These are phyloP conservation scores for Aspergillus udagawae DNA, from an alignment of 2,329 filamentous ascomycete species.

Conservation along the genomic window DNA sequence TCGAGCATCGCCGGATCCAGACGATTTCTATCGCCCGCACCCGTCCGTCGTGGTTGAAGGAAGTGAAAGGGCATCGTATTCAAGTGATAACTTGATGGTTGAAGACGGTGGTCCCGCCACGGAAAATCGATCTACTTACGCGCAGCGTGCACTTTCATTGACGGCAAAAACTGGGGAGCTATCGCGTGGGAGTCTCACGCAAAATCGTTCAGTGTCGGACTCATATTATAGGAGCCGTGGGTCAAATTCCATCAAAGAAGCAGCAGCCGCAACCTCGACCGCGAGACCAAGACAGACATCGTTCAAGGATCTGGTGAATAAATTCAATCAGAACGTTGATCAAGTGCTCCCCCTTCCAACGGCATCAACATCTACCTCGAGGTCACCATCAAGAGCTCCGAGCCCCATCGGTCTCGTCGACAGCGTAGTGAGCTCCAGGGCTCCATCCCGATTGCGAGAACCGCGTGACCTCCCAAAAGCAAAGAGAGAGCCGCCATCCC, in stretches of 20 bases:
- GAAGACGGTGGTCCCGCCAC: conserved; percentile 21
- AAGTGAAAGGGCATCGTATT: conserved; percentile 19
- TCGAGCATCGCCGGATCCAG: conserved; percentile 41
- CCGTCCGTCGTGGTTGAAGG: conserved; percentile 30
- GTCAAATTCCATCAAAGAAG: conserved; percentile 15
- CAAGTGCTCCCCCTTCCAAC: conserved; percentile 41
- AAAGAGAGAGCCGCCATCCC: conserved; percentile 9
- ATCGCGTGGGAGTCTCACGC: conserved; percentile 20
- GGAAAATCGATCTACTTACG: conserved; percentile 10
- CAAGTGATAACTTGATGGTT: conserved; percentile 15
- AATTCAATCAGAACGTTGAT: conserved; percentile 64
- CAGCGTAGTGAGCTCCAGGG: conserved; percentile 24
- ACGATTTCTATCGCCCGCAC: conserved; percentile 50
- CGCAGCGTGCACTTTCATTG: conserved; percentile 22
- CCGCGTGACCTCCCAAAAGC: conserved; percentile 13
- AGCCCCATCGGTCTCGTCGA: conserved; percentile 31
- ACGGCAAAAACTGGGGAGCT: conserved; percentile 23
- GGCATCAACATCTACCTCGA: conserved; percentile 28
- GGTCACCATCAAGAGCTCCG: conserved; percentile 31
- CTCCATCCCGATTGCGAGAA: conserved; percentile 22
- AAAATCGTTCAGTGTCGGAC: conserved; percentile 32
- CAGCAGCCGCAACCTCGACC: conserved; percentile 11
- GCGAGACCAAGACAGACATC: conserved; percentile 55
- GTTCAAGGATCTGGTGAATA: conserved; percentile 75
- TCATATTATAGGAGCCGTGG: conserved; percentile 19